A percentile compares a stretch with the other conserved stretches of the same genome.
Conservation (phyloP, 495 filamentous ascomycete species). For the Sordaria brevicollis region DNA sequence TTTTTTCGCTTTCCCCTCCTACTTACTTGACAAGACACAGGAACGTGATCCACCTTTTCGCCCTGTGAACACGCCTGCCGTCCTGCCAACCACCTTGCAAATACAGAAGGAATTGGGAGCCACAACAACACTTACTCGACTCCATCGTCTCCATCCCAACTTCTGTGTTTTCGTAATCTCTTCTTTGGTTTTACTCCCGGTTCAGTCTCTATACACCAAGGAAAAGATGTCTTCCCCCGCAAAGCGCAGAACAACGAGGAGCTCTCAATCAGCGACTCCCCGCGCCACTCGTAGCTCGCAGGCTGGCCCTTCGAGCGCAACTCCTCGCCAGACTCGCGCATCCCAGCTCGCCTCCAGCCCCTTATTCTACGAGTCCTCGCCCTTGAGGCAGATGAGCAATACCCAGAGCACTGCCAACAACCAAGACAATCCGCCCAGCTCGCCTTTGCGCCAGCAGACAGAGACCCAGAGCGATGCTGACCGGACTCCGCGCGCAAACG, state of each 20-base stretch:
- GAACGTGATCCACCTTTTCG: constrained; percentile 1
- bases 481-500: constrained; percentile 63
- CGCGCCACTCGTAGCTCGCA: constrained; percentile 43
- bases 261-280: constrained; percentile 47
- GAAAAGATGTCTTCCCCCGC: constrained; percentile 51
- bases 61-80: background rate
- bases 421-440: constrained; percentile 50
- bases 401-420: constrained; percentile 45
- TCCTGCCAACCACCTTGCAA: background rate
- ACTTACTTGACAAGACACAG: background rate
- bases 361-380: constrained; percentile 66
- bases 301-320: constrained; percentile 34
- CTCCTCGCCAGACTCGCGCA: constrained; percentile 31
- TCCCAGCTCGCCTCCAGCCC: constrained; percentile 62
- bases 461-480: constrained; percentile 44
- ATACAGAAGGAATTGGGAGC: background rate
- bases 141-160: background rate
- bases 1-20: constrained; percentile 13
- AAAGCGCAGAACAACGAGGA: constrained; percentile 41
- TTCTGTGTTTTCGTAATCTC: background rate
- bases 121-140: background rate
- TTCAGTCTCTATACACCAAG: background rate
- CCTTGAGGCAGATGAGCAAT: constrained; percentile 43
- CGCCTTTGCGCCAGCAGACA: constrained; percentile 51
- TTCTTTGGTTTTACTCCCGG: background rate